Base-by-base conservation (phyloP, 2,329 filamentous ascomycete species). In the Calonectria honghensis region DNA sequence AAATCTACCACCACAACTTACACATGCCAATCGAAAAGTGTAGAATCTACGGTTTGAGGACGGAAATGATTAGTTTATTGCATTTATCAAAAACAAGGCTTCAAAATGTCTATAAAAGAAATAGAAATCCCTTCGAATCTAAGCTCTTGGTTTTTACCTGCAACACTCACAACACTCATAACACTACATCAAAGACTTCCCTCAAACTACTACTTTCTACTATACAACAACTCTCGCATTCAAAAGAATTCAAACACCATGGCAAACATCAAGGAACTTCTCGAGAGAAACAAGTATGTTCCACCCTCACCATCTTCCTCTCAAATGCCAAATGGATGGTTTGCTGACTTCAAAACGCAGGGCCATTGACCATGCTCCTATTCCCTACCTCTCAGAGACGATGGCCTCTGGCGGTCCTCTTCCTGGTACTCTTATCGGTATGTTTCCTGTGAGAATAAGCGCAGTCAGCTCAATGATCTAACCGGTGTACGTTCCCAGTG, bases 271-370 rank as follows among this genome's bases (percentile, higher is more conserved):
- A 29, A 61, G 16, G 50, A 32, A 39, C 63, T 74, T 74, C 63
- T 74, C 2, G 45, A 70, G 52, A 63, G 68, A 37, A 68, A 71
- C 64, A 71, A 74, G 72, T 71, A 10, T 7, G 72, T 64, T 13
- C 13, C n/a, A 5, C n/a, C 2, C n/a, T 32, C 29, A 4, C 3
- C 0, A 32, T 48, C 37, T 13, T 31, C 3, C 50, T 14, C 13
- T 11, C 6, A 32, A 16, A 14, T 24, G 7, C 6, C 6, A 32
- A 16, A 14, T 18, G 7, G 29, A 52, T 3, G 10, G 9, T 1
- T 27, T 45, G 31, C 35, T 74, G 66, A 72, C 54, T n/a, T 27
- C 2, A 9, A 51, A 20, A 9, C 6, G 4, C 10, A 71, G 68
- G 63, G 63, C 72, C 10, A 45, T 64, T 24, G 37, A n/a, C 9